These are phyloP conservation scores for Thermomyces lanuginosus DNA, from an alignment of 2,329 filamentous ascomycete species.

Conservation along the genomic window DNA sequence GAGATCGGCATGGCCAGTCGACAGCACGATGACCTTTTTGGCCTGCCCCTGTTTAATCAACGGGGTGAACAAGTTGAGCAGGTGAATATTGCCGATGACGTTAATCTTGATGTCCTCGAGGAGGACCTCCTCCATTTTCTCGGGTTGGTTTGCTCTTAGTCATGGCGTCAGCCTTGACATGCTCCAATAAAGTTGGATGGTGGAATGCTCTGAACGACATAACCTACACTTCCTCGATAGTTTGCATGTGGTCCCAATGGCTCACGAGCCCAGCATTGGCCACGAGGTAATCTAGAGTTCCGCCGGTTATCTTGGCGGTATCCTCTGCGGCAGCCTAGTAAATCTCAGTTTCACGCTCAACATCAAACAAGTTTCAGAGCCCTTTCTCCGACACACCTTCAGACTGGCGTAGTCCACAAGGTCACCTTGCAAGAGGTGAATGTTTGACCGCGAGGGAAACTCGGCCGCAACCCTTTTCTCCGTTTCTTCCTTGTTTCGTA, in stretches of 20 bases:
- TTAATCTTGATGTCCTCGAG: slow-evolving; percentile 30
- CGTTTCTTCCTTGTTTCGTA: slow-evolving; percentile 31
- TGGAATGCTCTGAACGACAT: slow-evolving; percentile 3
- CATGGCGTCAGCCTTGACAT: slow-evolving; percentile 2
- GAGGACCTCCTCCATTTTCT: slow-evolving; percentile 20
- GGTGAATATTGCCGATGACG: slow-evolving; percentile 36
- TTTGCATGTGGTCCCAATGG: slow-evolving; percentile 12
- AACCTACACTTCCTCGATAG: slow-evolving; percentile 27
- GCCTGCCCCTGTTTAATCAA: slow-evolving; percentile 33
- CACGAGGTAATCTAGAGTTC: slow-evolving; percentile 36
- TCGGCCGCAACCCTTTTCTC: slow-evolving; percentile 30
- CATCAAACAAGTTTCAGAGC: slow-evolving; percentile 7
- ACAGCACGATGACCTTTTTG: slow-evolving; percentile 41
- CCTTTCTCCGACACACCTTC: slow-evolving; percentile 12
- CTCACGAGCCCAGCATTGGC: slow-evolving; percentile 32
- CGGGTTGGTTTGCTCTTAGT: neutral
- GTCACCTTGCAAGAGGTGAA: slow-evolving; percentile 34
- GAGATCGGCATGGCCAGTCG: slow-evolving; percentile 33
- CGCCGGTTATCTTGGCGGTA: slow-evolving; percentile 9
- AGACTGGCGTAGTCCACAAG: slow-evolving; percentile 26
- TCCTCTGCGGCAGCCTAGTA: slow-evolving; percentile 8
- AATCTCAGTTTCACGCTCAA: too few species aligned
- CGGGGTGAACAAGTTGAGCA: slow-evolving; percentile 38
- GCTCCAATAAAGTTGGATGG: neutral
- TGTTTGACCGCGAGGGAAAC: slow-evolving; percentile 23